Percentiles rank a stretch among this genome's conserved stretches.
These are phyloP conservation scores for Eimeria tenella DNA, from an alignment of 169 alveolate genomes.

Conservation along the genomic window DNA sequence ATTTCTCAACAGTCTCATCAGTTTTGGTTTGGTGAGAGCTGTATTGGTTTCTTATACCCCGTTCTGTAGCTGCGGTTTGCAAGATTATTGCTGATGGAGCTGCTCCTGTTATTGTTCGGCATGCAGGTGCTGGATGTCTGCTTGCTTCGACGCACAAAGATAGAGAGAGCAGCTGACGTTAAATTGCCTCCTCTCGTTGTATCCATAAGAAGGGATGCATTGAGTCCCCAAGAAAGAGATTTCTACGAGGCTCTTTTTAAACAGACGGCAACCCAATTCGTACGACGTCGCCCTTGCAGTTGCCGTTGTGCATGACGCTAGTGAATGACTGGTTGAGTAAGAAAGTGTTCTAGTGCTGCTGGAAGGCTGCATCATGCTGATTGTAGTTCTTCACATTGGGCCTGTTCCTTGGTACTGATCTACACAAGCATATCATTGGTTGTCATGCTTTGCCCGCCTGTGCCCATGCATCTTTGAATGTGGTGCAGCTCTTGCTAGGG, in stretches of 20 bases:
- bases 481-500: too few species aligned
- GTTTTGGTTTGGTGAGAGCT: neutral
- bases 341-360: too few species aligned
- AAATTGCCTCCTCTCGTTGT: constrained; percentile 90
- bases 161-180: constrained; percentile 90
- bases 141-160: constrained; percentile 90
- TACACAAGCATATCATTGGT: too few species aligned
- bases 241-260: constrained; percentile 91
- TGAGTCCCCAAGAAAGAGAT: constrained; percentile 89
- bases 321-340: neutral
- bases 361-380: too few species aligned
- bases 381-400: too few species aligned
- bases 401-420: neutral
- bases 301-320: constrained; percentile 17
- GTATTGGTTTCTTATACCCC: neutral
- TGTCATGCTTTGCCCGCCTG: too few species aligned
- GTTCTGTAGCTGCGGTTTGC: constrained; percentile 5
- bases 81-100: neutral
- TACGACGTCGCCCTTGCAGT: neutral
- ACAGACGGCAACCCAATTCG: constrained; percentile 85
- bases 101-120: neutral
- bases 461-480: too few species aligned
- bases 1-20: neutral
- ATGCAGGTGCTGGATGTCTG: constrained; percentile 65
- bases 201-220: constrained; percentile 85